A percentile compares a stretch with the other conserved stretches of the same genome.
These are phyloP conservation scores for Lomentospora prolificans DNA, from an alignment of 2,329 filamentous ascomycete genomes.

Conservation along the genomic window DNA sequence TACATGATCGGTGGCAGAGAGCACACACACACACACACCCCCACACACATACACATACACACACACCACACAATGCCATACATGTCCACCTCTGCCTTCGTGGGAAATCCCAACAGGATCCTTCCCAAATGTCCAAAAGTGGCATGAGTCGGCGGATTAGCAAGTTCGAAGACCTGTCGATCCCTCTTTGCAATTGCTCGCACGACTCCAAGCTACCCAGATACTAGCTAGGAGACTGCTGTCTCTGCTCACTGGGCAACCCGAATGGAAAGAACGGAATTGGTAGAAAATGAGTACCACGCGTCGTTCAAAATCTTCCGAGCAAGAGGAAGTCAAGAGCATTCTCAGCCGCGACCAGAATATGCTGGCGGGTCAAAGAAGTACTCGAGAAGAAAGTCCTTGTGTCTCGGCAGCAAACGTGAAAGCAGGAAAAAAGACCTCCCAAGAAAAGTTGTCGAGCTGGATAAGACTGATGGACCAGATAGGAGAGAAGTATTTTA, in stretches of 20 bases:
- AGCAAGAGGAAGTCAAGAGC: neutral
- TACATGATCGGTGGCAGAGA: slow-evolving; percentile 1
- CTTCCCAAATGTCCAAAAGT: neutral
- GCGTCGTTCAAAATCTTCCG: neutral
- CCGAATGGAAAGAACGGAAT: slow-evolving; percentile 1
- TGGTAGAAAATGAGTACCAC: neutral
- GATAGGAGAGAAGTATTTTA: neutral
- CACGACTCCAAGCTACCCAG: neutral
- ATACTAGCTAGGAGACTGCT: too few species aligned
- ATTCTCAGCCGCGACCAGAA: neutral
- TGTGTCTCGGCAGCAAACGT: neutral
- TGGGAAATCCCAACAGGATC: neutral
- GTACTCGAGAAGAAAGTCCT: neutral
- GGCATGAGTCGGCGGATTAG: neutral
- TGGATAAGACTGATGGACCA: neutral
- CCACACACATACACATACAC: too few species aligned
- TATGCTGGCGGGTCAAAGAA: neutral
- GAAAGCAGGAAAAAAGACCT: neutral
- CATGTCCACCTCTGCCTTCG: neutral
- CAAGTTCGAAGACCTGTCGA: neutral
- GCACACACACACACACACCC: too few species aligned
- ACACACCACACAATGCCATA: neutral
- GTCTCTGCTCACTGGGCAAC: neutral
- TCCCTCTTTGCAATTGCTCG: neutral
- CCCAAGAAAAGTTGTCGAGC: slow-evolving; percentile 2